Evolutionary conservation across 805 yeast species (phyloP).

Genomic region (Ogataea methanolica): DNA sequence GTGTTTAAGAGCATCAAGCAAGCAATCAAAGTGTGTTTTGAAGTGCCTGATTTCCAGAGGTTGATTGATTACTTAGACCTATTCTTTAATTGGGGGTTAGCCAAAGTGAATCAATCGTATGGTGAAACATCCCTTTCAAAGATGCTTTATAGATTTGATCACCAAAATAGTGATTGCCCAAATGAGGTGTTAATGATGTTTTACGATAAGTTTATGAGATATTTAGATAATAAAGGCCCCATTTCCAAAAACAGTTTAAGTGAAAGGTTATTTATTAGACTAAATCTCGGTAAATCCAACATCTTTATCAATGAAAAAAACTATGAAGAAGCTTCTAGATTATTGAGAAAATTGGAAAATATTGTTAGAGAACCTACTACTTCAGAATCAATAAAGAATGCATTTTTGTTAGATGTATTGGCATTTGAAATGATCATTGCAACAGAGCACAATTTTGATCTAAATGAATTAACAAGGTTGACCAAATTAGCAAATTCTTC

Average conservation of each 20-base stretch:
- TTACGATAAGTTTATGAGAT: slow-evolving; percentile 18
- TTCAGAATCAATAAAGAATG: slow-evolving; percentile 41
- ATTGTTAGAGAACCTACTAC: slow-evolving; percentile 29
- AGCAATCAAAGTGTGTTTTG: slow-evolving; percentile 25
- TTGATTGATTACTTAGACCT: slow-evolving; percentile 11
- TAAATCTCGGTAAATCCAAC: slow-evolving; percentile 41
- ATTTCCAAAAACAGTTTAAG: slow-evolving; percentile 10
- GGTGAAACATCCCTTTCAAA: slow-evolving; percentile 29
- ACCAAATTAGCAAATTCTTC: slow-evolving; percentile 45
- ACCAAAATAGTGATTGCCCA: slow-evolving; percentile 10
- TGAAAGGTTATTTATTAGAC: slow-evolving; percentile 44
- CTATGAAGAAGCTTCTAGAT: slow-evolving; percentile 29
- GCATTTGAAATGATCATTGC: slow-evolving; percentile 61
- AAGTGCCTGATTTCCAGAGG: slow-evolving; percentile 10
- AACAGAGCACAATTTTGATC: slow-evolving; percentile 33
- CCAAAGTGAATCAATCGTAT: slow-evolving; percentile 16
- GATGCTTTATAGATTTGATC: slow-evolving; percentile 26
- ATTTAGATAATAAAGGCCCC: slow-evolving; percentile 9
- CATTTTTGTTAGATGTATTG: slow-evolving; percentile 55
- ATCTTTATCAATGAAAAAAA: slow-evolving; percentile 27
- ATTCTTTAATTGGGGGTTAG: slow-evolving; percentile 16
- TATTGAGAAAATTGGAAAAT: slow-evolving; percentile 35
- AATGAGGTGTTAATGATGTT: slow-evolving; percentile 13
- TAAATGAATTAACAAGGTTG: slow-evolving; percentile 37
- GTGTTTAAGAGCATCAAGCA: slow-evolving; percentile 32